Percentiles rank a stretch among this genome's conserved stretches.
Conservation (phyloP, 768 basidiomycete species). For the Leccinum disarticulatum region DNA sequence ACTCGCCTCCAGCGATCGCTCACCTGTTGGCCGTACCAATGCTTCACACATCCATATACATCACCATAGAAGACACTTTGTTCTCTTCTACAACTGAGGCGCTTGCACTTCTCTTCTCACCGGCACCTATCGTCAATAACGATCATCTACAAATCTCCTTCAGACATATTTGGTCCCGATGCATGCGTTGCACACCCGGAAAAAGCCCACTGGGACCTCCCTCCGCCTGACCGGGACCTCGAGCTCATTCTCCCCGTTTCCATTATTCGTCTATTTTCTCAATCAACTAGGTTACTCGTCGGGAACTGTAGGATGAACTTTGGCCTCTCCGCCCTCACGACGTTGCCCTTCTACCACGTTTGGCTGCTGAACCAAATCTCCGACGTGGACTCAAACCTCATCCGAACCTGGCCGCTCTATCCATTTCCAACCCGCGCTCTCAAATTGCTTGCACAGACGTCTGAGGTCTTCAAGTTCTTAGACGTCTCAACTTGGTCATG, state of each 20-base stretch:
- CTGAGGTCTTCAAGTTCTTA: constrained; percentile 42
- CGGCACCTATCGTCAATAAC: too few species aligned
- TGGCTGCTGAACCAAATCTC: not conserved
- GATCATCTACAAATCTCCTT: too few species aligned
- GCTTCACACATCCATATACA: constrained; percentile 13
- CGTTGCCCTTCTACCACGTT: constrained; percentile 36
- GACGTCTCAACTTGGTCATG: constrained; percentile 33
- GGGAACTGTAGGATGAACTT: constrained; percentile 37
- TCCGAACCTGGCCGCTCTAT: constrained; percentile 46
- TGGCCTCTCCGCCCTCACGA: constrained; percentile 20
- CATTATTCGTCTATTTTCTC: constrained; percentile 22
- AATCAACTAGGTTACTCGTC: not conserved
- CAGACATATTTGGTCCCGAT: too few species aligned
- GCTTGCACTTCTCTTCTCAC: too few species aligned
- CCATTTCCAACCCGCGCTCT: constrained; percentile 41
- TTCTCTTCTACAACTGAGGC: not conserved
- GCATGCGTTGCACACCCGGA: constrained; percentile 14
- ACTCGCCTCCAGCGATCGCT: constrained; percentile 46
- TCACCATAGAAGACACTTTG: constrained; percentile 18
- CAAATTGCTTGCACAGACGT: constrained; percentile 48
- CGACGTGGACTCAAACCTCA: constrained; percentile 19
- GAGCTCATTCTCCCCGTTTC: constrained; percentile 23
- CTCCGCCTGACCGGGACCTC: constrained; percentile 12
- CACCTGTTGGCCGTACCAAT: constrained; percentile 38
- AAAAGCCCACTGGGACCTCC: constrained; percentile 23